Base-by-base conservation (phyloP, 306 rosid species). In the Cicer chorassanicum region DNA sequence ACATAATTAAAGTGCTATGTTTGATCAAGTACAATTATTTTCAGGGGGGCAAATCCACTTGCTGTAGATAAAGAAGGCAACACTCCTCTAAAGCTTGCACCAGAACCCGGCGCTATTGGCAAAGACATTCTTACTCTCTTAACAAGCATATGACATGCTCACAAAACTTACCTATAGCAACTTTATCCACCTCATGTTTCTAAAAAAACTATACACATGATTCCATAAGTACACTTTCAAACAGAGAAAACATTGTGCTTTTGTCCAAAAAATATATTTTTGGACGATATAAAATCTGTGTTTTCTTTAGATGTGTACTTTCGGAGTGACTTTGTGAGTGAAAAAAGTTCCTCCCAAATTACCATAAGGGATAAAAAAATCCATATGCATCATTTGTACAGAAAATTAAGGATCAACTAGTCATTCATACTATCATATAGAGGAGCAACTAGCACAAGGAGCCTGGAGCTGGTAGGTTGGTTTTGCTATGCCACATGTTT, bases 41-140 rank as follows among this genome's bases (percentile, higher is more conserved):
- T 71, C 88, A 91, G 97, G 80, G 93, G 97, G 21, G 92, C 89
- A 15, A 81, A 86, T 81, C 79, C 84, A 63, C 59, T 51, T 53
- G 80, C 88, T 4, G 21, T 10, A 12, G 92, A 89, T 51, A 67
- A 50, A 49, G 87, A 86, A 68, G 92, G 90, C 48, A 89, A 84
- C 51, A 87, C 87, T 38, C 85, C 93, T 53, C 68, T 75, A 38
- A 81, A 65, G 75, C 82, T 86, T 62, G 86, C 83, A 53, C 43
- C 84, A 12, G 85, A 78, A 84, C 73, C 88, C 4, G 40, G 60
- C 44, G 73, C 68, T 59, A 41, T 51, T 29, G 77, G 78, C 80
- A 78, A 71, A 1, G 93, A 84, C 24, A 45, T 84, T 64, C 66
- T 76, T 19, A 15, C 82, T 81, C 86, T 82, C 56, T 80, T 85